Base-by-base conservation (phyloP, 1,139 yeast genomes). In the Meyerozyma carpophila region DNA sequence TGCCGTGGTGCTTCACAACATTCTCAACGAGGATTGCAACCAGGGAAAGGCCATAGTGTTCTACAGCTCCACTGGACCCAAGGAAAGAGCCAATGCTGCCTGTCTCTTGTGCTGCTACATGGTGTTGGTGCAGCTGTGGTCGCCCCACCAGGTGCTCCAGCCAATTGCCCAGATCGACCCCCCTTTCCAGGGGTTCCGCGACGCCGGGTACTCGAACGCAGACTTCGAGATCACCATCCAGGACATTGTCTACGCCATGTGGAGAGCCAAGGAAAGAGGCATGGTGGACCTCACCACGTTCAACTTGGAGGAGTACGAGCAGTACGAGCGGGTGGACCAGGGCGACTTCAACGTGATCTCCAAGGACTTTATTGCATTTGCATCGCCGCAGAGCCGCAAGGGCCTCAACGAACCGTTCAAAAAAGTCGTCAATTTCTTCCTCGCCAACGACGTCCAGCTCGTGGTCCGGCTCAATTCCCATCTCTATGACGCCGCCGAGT, bases 181-280 rank as follows among this genome's bases (percentile, higher is more conserved):
- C 1, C 97, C 98, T 3, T 84, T 91, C 54, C 91, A 86, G 83
- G 84, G 93, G 1, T 93, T 91, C 63, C 75, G 98, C 61, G 98
- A 93, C 63, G 98, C 98, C 0, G 98, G 98, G 2, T 93, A 93
- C 63, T 87, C 96, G 5, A 84, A 83, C 46, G 96, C 98, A 0
- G 98, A 93, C 63, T 93, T 88, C 59, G 95, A 86, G 57, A 80
- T 93, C 50, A 81, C 96, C 10, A 88, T 93, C 50, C 98, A 93
- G 63, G 98, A 93, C 62, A 79, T 93, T 13, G 95, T 93, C 3
- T 93, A 93, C 57, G 98, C 95, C 9, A 82, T 94, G 63, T 93
- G 98, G 98, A 76, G 96, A 56, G 98, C 98, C n/a, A 93, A 93
- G 60, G 97, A 91, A 60, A 77, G 94, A 58, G 85, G 88, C 4